Evolutionary conservation across 2,329 filamentous ascomycete genomes (phyloP).

Genomic region (Nectriaceae sp.): DNA sequence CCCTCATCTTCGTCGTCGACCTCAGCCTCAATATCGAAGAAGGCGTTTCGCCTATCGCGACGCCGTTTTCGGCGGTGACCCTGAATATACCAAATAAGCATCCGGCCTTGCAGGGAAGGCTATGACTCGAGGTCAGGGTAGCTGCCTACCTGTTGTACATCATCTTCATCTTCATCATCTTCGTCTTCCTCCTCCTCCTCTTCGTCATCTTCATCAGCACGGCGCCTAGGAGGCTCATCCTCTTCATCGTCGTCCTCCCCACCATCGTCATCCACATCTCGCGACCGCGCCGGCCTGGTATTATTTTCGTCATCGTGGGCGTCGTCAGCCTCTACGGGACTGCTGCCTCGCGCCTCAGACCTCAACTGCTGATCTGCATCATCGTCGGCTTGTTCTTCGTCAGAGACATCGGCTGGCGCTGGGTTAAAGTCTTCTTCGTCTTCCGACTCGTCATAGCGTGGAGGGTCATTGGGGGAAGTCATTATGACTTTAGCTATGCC

Average conservation of each 20-base stretch:
- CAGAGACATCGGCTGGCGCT: slow-evolving; percentile 70
- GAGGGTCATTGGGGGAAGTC: slow-evolving; percentile 51
- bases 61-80: slow-evolving; percentile 79
- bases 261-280: slow-evolving; percentile 45
- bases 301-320: slow-evolving; percentile 43
- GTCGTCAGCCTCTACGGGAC: slow-evolving; percentile 31
- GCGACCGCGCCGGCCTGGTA: slow-evolving; percentile 24
- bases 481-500: slow-evolving; percentile 25
- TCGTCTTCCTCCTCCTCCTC: slow-evolving; percentile 60
- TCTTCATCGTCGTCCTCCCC: slow-evolving; percentile 40
- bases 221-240: slow-evolving; percentile 35
- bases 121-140: neutral
- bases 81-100: slow-evolving; percentile 36
- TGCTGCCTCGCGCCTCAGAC: slow-evolving; percentile 42
- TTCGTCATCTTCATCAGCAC: slow-evolving; percentile 44
- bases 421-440: slow-evolving; percentile 93
- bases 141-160: slow-evolving; percentile 62
- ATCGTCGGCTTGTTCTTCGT: slow-evolving; percentile 51
- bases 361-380: slow-evolving; percentile 37
- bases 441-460: slow-evolving; percentile 63
- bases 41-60: slow-evolving; percentile 74
- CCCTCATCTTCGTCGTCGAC: slow-evolving; percentile 93
- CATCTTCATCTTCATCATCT: slow-evolving; percentile 66
- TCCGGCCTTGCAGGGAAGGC: neutral
- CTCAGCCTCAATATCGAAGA: slow-evolving; percentile 97